phyloP scores from a whole-genome alignment of 208 protist genomes.

The Leishmania tropica region DNA sequence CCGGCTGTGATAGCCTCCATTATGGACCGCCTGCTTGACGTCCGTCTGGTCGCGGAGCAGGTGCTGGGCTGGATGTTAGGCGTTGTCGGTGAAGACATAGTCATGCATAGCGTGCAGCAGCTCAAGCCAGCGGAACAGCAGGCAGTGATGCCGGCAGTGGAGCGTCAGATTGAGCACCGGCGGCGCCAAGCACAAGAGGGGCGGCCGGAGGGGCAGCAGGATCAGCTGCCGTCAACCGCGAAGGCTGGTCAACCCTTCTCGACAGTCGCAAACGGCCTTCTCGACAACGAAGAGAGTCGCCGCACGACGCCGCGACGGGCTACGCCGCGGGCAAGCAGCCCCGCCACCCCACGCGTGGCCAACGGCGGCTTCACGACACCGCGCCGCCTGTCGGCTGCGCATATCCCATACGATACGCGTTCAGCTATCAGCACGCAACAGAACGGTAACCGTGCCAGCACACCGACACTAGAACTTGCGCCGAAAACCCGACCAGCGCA shows the following conservation, averaged over 20 bases:
- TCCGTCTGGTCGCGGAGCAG: constrained; percentile 75
- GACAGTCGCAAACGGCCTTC: neutral
- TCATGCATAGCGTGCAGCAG: constrained; percentile 53
- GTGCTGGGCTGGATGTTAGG: constrained; percentile 70
- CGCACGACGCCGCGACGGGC: constrained; percentile 13
- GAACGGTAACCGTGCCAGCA: neutral
- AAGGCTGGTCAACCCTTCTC: neutral
- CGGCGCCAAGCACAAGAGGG: neutral
- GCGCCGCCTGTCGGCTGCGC: constrained; percentile 10
- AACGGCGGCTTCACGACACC: constrained; percentile 15
- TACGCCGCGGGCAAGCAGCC: constrained; percentile 3
- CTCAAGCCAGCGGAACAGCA: constrained; percentile 87
- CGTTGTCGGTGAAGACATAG: constrained; percentile 63
- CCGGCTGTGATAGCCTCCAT: constrained; percentile 60
- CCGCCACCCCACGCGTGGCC: neutral
- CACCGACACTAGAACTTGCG: neutral
- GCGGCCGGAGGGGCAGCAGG: constrained; percentile 10
- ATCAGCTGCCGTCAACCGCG: neutral
- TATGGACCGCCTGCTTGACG: constrained; percentile 86
- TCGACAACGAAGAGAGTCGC: constrained; percentile 29
- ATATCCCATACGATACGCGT: neutral
- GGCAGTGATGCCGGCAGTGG: constrained; percentile 63
- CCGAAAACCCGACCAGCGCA: neutral
- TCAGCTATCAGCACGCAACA: neutral
- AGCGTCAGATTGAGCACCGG: constrained; percentile 64